phyloP scores from a whole-genome alignment of 2,329 filamentous ascomycete genomes.

The Aspergillus pseudoviridinutans region DNA sequence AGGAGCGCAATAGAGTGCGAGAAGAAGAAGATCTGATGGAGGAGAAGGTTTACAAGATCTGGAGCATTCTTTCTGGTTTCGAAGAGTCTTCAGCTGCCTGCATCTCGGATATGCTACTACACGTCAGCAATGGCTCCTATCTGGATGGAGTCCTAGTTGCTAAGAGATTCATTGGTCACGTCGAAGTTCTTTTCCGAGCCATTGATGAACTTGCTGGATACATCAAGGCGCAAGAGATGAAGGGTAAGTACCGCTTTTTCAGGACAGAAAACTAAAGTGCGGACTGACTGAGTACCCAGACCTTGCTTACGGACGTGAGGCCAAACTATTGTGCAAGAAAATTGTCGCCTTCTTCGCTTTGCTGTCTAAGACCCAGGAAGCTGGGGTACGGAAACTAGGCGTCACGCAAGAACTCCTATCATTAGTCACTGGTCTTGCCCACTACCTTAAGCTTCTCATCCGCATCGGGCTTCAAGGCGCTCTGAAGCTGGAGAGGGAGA shows the following conservation, averaged over 20 bases:
- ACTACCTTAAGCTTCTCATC: slow-evolving; percentile 96
- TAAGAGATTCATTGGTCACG: slow-evolving; percentile 92
- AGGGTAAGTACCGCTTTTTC: slow-evolving; percentile 55
- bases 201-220: slow-evolving; percentile 78
- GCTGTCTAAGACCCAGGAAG: slow-evolving; percentile 90
- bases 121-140: slow-evolving; percentile 97
- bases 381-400: slow-evolving; percentile 81
- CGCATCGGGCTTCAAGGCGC: slow-evolving; percentile 94
- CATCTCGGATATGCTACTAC: slow-evolving; percentile 97
- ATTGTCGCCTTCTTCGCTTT: slow-evolving; percentile 97
- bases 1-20: slow-evolving; percentile 71
- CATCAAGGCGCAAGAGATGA: slow-evolving; percentile 65
- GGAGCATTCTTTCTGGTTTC: slow-evolving; percentile 95
- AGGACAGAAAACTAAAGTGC: slow-evolving; percentile 16
- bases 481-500: slow-evolving; percentile 84
- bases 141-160: slow-evolving; percentile 92
- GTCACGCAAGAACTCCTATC: slow-evolving; percentile 98
- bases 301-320: slow-evolving; percentile 86
- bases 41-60: slow-evolving; percentile 95
- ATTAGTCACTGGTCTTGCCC: slow-evolving; percentile 88
- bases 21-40: slow-evolving; percentile 91
- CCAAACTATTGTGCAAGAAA: slow-evolving; percentile 99
- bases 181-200: slow-evolving; percentile 85
- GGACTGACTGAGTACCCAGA: slow-evolving; percentile 47
- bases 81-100: slow-evolving; percentile 97